Base-by-base conservation (phyloP, 225 moss, liverwort and hornwort species). In the Physcomitrellopsis africana region DNA sequence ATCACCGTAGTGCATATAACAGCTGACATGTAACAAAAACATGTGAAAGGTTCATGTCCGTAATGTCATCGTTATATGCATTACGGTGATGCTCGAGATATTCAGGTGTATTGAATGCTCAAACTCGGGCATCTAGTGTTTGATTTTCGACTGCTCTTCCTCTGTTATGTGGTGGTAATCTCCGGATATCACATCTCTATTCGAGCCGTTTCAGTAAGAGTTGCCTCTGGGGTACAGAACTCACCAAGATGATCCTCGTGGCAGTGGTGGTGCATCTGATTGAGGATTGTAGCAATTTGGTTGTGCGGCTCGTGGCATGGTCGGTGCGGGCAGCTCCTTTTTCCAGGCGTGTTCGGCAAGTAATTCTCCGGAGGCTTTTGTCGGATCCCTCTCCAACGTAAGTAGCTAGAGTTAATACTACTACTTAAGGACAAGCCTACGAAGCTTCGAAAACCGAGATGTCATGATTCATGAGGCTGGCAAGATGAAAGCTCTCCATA, bases 171-270 rank as follows among this genome's bases (percentile, higher is more conserved):
- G n/a, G 55, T 41, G 42, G 8, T 44, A 10, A 61, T 11, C 10
- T 26, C 72, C 17, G 68, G 63, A 22, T 51, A 58, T 58, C 73
- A 63, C 46, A 18, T 1, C 6, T 24, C 68, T 46, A 7, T 19
- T 55, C 22, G 58, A 63, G 58, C 45, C 22, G 13, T n/a, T 64
- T 73, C 11, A 7, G 48, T 27, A 64, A 43, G 23, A 11, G 63
- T 37, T 15, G 42, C 44, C 56, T 17, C 27, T 0, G 27, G 27
- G 49, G 44, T 49, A 29, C 41, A 23, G 53, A 26, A 12, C 43
- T 67, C 18, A 15, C 60, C 53, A 75, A 71, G 55, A 84, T 89
- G 89, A 86, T 89, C 70, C 84, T 71, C 45, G 77, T 86, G 16
- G 89, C 81, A 41, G 24, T 84, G 69, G 69, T 73, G 63, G 84